Percentiles rank a stretch among this genome's conserved stretches.
phyloP scores from a whole-genome alignment of 2,329 filamentous ascomycete genomes.

The Beauveria bassiana region DNA sequence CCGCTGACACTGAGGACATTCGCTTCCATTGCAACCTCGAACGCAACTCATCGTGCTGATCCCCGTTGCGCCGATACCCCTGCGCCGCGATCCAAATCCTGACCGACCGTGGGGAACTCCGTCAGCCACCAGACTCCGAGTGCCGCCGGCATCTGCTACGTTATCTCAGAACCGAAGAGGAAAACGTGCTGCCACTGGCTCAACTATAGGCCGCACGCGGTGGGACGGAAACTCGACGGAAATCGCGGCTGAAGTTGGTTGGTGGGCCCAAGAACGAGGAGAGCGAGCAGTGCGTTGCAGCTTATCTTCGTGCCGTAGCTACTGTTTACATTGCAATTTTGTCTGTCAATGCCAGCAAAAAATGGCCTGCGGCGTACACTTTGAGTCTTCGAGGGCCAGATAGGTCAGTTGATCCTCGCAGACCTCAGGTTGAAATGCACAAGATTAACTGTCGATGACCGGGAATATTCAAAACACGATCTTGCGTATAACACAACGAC shows the following conservation, averaged over 20 bases:
- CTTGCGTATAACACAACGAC: not conserved
- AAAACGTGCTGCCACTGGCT: constrained; percentile 2
- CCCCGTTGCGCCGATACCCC: not conserved
- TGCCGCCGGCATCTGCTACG: not conserved
- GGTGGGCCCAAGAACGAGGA: constrained; percentile 3
- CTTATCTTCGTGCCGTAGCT: not conserved
- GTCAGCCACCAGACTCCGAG: not conserved
- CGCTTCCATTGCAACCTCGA: not conserved
- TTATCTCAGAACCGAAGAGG: not conserved
- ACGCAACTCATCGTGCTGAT: not conserved
- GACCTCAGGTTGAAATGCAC: too few relatives aligned
- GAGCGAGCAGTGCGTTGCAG: not conserved
- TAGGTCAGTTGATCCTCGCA: too few relatives aligned
- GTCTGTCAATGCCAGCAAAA: not conserved
- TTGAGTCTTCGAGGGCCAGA: too few relatives aligned
- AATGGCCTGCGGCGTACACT: too few relatives aligned
- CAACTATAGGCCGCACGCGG: not conserved
- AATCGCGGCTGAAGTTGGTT: constrained; percentile 3
- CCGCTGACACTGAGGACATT: not conserved
- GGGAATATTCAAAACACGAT: not conserved
- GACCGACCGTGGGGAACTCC: constrained; percentile 3
- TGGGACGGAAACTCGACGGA: not conserved
- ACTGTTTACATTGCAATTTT: not conserved
- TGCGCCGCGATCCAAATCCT: not conserved
- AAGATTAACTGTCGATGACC: not conserved